Evolutionary conservation across 352 stramenopile genomes (phyloP).

Genomic region (Globisporangium cederbergense): DNA sequence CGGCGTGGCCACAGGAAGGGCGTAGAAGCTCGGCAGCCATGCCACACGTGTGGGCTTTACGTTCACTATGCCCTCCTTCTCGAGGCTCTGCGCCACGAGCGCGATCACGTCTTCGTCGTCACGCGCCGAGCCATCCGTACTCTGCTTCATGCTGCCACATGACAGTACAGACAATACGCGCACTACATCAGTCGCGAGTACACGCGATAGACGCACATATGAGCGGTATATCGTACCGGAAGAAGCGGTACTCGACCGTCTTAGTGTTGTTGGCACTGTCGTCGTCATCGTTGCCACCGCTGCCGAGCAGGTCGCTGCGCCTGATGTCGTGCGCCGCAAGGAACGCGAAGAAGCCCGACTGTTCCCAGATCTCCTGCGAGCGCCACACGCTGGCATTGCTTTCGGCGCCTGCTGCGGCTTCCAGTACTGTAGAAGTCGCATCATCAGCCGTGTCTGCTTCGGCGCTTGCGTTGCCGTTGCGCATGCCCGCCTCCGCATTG

Average conservation of each 20-base stretch:
- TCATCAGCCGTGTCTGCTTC: not conserved
- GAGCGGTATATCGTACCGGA: slow-evolving; percentile 34
- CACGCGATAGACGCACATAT: not conserved
- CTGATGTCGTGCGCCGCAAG: slow-evolving; percentile 48
- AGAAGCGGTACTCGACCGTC: slow-evolving; percentile 45
- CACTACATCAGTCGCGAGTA: not conserved
- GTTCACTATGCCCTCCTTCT: slow-evolving; percentile 1
- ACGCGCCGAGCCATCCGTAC: not conserved
- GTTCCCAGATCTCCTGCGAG: slow-evolving; percentile 34
- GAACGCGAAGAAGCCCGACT: slow-evolving; percentile 56
- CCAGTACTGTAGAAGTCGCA: not conserved
- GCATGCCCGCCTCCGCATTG: not conserved
- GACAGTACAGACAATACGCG: not conserved
- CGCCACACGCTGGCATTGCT: slow-evolving; percentile 24
- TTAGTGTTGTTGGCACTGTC: slow-evolving; percentile 12
- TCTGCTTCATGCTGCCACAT: slow-evolving; percentile 10
- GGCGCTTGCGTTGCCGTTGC: not conserved
- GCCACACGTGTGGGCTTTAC: slow-evolving; percentile 21
- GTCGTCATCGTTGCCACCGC: not conserved
- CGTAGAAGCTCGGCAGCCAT: slow-evolving; percentile 70
- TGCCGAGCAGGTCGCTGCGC: slow-evolving; percentile 35
- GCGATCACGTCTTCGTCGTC: slow-evolving; percentile 13
- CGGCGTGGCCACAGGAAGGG: slow-evolving; percentile 40
- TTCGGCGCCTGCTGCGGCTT: not conserved
- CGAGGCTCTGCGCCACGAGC: slow-evolving; percentile 8